A percentile compares a stretch with the other conserved stretches of the same genome.
Evolutionary conservation across 208 protist genomes (phyloP).

Genomic region (Trypanosoma conorhini): DNA sequence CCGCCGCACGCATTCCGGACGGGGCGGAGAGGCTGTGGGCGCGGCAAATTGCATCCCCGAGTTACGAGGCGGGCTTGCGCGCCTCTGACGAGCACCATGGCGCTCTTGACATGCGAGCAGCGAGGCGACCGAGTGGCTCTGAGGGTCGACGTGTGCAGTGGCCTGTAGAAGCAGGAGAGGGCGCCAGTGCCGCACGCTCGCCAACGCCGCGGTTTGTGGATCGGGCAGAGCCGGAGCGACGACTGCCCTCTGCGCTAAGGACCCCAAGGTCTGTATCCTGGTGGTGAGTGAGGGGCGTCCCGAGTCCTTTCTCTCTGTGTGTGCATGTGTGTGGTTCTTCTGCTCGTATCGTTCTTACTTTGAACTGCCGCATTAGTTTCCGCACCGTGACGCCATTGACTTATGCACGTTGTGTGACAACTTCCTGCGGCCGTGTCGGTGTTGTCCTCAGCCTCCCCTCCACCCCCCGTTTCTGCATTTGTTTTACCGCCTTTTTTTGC

Average conservation of each 20-base stretch:
- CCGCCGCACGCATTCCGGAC: not conserved
- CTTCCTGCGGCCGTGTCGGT: not conserved
- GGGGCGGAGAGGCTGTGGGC: not conserved
- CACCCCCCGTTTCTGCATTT: not conserved
- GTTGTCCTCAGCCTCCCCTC: not conserved
- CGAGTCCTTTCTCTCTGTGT: not conserved
- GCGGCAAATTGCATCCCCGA: not conserved
- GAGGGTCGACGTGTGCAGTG: not conserved
- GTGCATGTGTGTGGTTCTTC: constrained; percentile 8
- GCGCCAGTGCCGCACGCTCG: not conserved
- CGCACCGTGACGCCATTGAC: not conserved
- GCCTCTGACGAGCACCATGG: not conserved
- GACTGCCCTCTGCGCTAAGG: constrained; percentile 10
- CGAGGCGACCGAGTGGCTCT: not conserved
- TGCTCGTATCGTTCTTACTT: constrained; percentile 19
- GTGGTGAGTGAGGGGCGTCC: not conserved
- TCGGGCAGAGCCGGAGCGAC: not conserved
- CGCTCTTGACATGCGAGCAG: not conserved
- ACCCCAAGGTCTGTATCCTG: constrained; percentile 11
- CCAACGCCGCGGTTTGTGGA: not conserved
- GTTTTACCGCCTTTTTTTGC: constrained; percentile 13
- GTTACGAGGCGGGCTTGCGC: not conserved
- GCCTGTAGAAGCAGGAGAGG: not conserved
- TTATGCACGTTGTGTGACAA: no score
- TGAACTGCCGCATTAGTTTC: not conserved